phyloP scores from a whole-genome alignment of 2,329 filamentous ascomycete species.

The Phialophora expanda region DNA sequence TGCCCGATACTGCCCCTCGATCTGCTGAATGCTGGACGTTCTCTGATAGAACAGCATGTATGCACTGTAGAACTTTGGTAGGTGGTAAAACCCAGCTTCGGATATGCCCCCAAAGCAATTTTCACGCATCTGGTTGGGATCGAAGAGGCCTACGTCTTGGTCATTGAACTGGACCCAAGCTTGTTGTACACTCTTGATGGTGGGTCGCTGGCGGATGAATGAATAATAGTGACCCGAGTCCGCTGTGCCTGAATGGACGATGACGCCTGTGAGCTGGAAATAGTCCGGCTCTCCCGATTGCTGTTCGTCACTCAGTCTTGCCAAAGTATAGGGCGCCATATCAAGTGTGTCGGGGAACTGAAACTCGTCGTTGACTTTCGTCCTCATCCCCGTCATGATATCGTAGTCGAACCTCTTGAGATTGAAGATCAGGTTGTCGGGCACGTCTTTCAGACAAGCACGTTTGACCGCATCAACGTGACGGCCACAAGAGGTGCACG shows the following conservation, averaged over 20 bases:
- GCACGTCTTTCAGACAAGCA: slow-evolving; percentile 88
- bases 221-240: slow-evolving; percentile 98
- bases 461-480: slow-evolving; percentile 94
- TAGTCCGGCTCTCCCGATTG: slow-evolving; percentile 67
- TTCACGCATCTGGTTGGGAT: slow-evolving; percentile 72
- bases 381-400: slow-evolving; percentile 71
- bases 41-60: slow-evolving; percentile 99
- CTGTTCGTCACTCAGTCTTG: slow-evolving; percentile 71
- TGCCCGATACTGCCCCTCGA: slow-evolving; percentile 56
- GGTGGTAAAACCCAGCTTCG: slow-evolving; percentile 53
- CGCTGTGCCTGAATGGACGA: slow-evolving; percentile 90
- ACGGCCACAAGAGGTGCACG: slow-evolving; percentile 85
- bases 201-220: slow-evolving; percentile 81
- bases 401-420: slow-evolving; percentile 68
- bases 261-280: slow-evolving; percentile 92
- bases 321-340: slow-evolving; percentile 88
- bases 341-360: slow-evolving; percentile 83
- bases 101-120: slow-evolving; percentile 80
- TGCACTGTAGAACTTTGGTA: slow-evolving; percentile 75
- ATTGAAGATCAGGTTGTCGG: slow-evolving; percentile 94
- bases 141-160: slow-evolving; percentile 76
- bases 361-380: slow-evolving; percentile 96
- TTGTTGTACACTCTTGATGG: slow-evolving; percentile 50
- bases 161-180: slow-evolving; percentile 96
- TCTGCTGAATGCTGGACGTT: slow-evolving; percentile 65